Evolutionary conservation across 179 eudicot genomes (phyloP), one percentile per base, ranked within the genome.

Genomic region (Spergularia azorica): DNA sequence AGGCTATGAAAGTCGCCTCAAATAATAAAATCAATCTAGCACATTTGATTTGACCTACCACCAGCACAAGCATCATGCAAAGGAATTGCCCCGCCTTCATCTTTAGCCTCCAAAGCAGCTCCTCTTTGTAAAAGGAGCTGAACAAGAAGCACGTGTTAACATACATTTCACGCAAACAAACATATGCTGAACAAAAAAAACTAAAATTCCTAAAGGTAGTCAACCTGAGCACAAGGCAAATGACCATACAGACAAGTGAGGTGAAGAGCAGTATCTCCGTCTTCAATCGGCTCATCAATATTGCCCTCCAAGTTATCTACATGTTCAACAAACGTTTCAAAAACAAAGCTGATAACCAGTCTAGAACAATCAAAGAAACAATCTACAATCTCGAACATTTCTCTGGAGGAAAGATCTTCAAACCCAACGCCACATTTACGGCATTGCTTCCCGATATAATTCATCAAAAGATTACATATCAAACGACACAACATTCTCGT

Each of bases 1-100:
- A 5, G 54, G 14, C 20, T 51, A 3, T 12, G 41, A 67, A 32
- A 26, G n/a, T 12, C 50, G 20, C 61, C 50, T 26, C 2, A 52
- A 41, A 67, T 36, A 15, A 18, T 6, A 69, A 26, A 15, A 56
- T 26, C 50, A 64, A 74, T 59, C 55, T n/a, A 63, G 58, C 3
- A 21, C 60, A 70, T 15, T 48, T 26, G 32, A 26, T 26, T 48
- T 59, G 56, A 52, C 86, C 5, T 77, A 95, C 98, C 98, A 74
- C 97, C 96, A 6, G 98, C 98, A 87, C 92, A 91, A 56, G 98
- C 98, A 90, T 95, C 98, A 79, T 95, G 97, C 79, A 95, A 80
- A 21, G 98, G 98, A 83, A 91, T 87, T 51, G 89, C 98, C 50
- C 95, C 97, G 72, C 93, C 98, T 75, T 95, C 97, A 82, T 95